These are phyloP conservation scores for Mortierella sp. DNA, from an alignment of 371 early-diverging fungal genomes.

Conservation along the genomic window DNA sequence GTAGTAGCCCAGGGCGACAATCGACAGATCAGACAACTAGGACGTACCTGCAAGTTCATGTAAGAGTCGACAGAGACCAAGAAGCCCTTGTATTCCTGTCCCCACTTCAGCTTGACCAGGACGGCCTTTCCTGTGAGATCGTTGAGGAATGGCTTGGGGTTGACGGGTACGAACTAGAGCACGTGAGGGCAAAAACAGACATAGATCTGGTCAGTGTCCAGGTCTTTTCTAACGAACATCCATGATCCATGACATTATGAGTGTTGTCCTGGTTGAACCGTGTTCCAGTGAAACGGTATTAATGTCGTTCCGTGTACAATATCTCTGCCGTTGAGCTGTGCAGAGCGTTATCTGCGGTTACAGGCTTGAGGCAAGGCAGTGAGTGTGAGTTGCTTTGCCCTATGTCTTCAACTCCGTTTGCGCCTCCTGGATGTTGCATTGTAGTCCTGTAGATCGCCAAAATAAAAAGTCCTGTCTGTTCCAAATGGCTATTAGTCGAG, in stretches of 20 bases:
- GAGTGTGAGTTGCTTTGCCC: too few species aligned
- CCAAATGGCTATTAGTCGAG: neutral
- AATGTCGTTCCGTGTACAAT: too few species aligned
- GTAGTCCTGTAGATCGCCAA: neutral
- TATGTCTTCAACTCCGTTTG: neutral
- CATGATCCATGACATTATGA: too few species aligned
- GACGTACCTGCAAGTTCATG: slow-evolving; percentile 96
- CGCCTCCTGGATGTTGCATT: neutral
- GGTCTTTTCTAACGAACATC: neutral
- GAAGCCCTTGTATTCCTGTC: slow-evolving; percentile 96
- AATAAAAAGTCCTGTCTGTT: neutral
- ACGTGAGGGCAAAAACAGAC: neutral
- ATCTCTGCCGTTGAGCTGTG: neutral
- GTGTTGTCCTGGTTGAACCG: too few species aligned
- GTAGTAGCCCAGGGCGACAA: neutral
- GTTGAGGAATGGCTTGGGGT: slow-evolving; percentile 97
- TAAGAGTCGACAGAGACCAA: slow-evolving; percentile 95
- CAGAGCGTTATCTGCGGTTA: neutral
- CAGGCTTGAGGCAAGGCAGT: neutral
- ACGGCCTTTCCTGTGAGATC: slow-evolving; percentile 94
- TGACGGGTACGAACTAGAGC: slow-evolving; percentile 89
- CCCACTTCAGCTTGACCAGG: slow-evolving; percentile 97
- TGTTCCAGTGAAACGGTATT: too few species aligned
- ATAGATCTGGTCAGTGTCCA: neutral
- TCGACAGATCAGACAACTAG: neutral